Conservation (phyloP, 352 stramenopile genomes). For the Blastocystis sp. region DNA sequence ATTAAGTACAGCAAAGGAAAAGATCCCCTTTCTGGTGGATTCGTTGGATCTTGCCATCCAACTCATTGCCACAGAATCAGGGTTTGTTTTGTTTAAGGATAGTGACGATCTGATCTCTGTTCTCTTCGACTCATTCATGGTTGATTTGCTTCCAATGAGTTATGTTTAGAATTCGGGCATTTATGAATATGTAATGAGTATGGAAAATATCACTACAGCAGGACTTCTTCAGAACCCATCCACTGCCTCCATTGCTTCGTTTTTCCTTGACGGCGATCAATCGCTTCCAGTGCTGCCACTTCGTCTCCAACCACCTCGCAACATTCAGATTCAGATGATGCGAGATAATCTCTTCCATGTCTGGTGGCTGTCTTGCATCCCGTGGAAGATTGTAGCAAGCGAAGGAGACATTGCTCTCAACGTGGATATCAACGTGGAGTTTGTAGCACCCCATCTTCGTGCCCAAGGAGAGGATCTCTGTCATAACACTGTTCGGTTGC, state of each 20-base stretch:
- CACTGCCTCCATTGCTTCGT: not conserved
- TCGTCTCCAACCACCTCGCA: not conserved
- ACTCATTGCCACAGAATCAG: not conserved
- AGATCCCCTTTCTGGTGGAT: not conserved
- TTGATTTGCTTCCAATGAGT: not conserved
- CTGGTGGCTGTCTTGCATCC: not conserved
- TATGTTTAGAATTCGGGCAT: not conserved
- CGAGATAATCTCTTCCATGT: not conserved
- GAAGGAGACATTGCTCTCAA: not conserved
- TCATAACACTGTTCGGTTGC: not conserved
- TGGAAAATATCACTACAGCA: not conserved
- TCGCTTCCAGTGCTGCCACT: not conserved
- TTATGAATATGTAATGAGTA: conserved; percentile 18
- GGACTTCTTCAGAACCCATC: conserved; percentile 8
- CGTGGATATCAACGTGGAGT: not conserved
- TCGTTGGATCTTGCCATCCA: not conserved
- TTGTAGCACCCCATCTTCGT: not conserved
- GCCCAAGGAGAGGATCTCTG: not conserved
- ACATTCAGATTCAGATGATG: not conserved
- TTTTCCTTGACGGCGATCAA: not conserved
- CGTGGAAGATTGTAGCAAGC: not conserved
- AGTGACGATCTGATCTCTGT: not conserved
- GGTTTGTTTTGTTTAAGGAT: not conserved
- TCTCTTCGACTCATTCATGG: conserved; percentile 26
- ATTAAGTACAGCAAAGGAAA: not conserved